These are phyloP conservation scores for Fusarium devonianum DNA, from an alignment of 2,329 filamentous ascomycete species.

Conservation along the genomic window DNA sequence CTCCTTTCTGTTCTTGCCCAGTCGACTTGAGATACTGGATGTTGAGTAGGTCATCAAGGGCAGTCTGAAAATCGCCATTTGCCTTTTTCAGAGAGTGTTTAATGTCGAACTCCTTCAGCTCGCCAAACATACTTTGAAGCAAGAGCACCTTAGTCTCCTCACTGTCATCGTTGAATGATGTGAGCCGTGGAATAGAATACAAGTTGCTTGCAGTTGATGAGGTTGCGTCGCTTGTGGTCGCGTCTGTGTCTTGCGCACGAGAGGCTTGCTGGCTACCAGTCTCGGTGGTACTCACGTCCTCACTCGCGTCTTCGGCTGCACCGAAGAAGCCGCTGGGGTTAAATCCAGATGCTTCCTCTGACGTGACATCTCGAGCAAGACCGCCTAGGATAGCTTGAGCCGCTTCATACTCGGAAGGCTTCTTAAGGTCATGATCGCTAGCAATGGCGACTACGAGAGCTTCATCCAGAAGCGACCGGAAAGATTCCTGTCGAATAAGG, in stretches of 20 bases:
- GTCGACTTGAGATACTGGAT: constrained; percentile 77
- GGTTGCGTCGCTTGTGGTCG: constrained; percentile 38
- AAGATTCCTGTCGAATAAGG: constrained; percentile 63
- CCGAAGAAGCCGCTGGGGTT: constrained; percentile 77
- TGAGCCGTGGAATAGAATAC: constrained; percentile 41
- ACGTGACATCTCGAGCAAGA: constrained; percentile 68
- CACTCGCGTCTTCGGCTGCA: constrained; percentile 37
- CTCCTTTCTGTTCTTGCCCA: constrained; percentile 69
- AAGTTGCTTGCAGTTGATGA: constrained; percentile 34
- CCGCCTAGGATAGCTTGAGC: constrained; percentile 68
- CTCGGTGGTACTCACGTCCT: constrained; percentile 36
- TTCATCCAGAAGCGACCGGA: constrained; percentile 78
- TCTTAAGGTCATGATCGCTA: constrained; percentile 72
- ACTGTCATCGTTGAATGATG: constrained; percentile 51
- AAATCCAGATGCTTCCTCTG: constrained; percentile 78
- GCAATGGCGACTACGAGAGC: constrained; percentile 78
- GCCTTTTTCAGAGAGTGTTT: constrained; percentile 71
- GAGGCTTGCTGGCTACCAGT: constrained; percentile 43
- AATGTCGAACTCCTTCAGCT: constrained; percentile 71
- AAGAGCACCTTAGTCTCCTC: constrained; percentile 68
- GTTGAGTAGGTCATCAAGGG: constrained; percentile 83
- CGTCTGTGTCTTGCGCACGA: constrained; percentile 42
- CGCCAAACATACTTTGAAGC: constrained; percentile 75
- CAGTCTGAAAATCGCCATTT: constrained; percentile 69
- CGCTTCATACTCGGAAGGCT: constrained; percentile 58